Evolutionary conservation across 371 early-diverging fungal species (phyloP), one percentile per base, ranked within the genome.

Genomic region (Mucor piriformis): DNA sequence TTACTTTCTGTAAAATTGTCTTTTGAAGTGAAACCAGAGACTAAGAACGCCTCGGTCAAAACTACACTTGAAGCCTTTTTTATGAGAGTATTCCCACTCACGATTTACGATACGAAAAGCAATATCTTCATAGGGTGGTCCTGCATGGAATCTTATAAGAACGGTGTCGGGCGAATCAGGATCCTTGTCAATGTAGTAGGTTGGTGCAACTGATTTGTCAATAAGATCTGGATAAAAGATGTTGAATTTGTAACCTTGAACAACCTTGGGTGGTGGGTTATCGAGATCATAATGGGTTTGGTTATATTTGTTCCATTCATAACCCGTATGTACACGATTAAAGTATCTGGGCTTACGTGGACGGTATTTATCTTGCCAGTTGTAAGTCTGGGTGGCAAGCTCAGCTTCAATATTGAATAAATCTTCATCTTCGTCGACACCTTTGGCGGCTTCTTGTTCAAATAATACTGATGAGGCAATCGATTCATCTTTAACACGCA

Each of bases 241-340:
- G 74, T 96, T 96, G 66, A 92, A 89, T 78, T 95, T 95, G 85
- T 97, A 98, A 1, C 97, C 97, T 76, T 96, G 95, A 2, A 96
- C 95, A 24, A 94, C 92, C 79, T 95, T 96, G 11, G 97, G 97
- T 50, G 98, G 98, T 10, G 97, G 97, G 56, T 98, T 97, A 69
- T 97, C 97, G 43, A 83, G 73, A 64, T 95, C 95, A 75, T 97
- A 98, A 67, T 98, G 97, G 0, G 95, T 95, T 64, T 94, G 95
- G 63, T 98, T 98, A 74, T 97, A 98, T 81, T 96, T 95, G 86
- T 95, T 97, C 98, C 98, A 98, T 73, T 97, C 97, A 67, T 90
- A 95, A 33, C 97, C 97, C 1, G 94, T 94, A 53, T 95, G 92
- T 12, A 97, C 96, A 49, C 95, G 90, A 74, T 96, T 96, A 61